These are phyloP conservation scores for Solanum dulcamara DNA, from an alignment of 257 asterid species.

Conservation along the genomic window DNA sequence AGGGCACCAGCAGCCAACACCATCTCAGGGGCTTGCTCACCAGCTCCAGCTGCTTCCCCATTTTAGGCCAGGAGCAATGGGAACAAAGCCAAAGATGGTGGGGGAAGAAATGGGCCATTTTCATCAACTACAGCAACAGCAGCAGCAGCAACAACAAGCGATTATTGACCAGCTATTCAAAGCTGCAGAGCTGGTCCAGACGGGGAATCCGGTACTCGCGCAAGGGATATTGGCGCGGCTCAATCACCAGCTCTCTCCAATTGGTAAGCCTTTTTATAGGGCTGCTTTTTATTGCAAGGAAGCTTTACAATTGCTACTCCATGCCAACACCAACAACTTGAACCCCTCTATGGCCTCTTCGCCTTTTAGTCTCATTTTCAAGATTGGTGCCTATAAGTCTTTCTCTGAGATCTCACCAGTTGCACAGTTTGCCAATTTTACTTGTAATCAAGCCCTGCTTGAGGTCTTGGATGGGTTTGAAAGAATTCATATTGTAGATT, in stretches of 20 bases:
- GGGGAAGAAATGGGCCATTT: conserved; percentile 44
- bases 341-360: conserved; percentile 17
- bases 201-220: conserved; percentile 84
- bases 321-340: conserved; percentile 8
- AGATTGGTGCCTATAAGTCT: conserved; percentile 79
- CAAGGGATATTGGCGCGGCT: conserved; percentile 99
- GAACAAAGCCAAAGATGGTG: conserved; percentile 34
- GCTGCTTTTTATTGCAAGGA: conserved; percentile 92
- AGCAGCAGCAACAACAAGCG: conserved; percentile 42
- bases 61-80: conserved; percentile 32
- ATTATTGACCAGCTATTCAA: conserved; percentile 71
- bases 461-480: conserved; percentile 69
- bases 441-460: conserved; percentile 86
- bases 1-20: conserved; percentile 36
- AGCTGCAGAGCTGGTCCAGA: conserved; percentile 76
- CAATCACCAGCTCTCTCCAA: conserved; percentile 98
- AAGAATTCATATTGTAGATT: conserved; percentile 66
- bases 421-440: conserved; percentile 72
- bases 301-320: conserved; percentile 61
- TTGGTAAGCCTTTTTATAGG: conserved; percentile 83
- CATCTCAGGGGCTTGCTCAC: conserved; percentile 22
- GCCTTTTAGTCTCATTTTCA: conserved; percentile 65
- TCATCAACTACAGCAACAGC: conserved; percentile 14
- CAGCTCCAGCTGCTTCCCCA: conserved; percentile 55
- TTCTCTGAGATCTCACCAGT: conserved; percentile 88